Conservation (phyloP, 257 asterid genomes). For the Lycium barbarum region DNA sequence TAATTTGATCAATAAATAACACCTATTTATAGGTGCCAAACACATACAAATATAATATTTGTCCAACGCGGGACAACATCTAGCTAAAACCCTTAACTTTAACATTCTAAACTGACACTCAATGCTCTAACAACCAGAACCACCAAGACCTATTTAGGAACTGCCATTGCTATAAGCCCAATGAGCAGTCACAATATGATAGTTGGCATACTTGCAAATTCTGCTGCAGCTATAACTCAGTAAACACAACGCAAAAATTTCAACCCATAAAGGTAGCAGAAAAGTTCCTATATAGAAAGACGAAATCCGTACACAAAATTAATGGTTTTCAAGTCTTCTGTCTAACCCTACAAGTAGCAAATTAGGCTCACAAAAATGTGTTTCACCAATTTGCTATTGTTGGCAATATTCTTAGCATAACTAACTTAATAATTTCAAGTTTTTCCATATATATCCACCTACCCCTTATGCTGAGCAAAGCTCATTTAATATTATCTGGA, state of each 20-base stretch:
- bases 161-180: conserved; percentile 2
- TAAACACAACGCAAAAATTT: background rate
- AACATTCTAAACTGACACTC: background rate
- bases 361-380: conserved; percentile 15
- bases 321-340: background rate
- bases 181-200: background rate
- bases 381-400: conserved; percentile 13
- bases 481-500: conserved; percentile 45
- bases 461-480: conserved; percentile 30
- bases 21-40: background rate
- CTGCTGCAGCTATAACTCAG: background rate
- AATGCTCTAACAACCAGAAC: conserved; percentile 1
- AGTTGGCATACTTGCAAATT: background rate
- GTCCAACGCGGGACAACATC: background rate
- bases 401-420: conserved; percentile 24
- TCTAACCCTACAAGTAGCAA: conserved; percentile 26
- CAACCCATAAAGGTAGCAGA: conserved; percentile 20
- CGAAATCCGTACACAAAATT: background rate
- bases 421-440: conserved; percentile 29
- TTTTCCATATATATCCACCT: conserved; percentile 7
- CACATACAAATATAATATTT: background rate
- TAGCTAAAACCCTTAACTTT: conserved; percentile 3
- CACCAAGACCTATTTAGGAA: conserved; percentile 18
- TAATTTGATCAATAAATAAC: conserved; percentile 14
- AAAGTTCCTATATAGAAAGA: conserved; percentile 3